Conservation (phyloP, 768 basidiomycete genomes). For the Daedaleopsis nitida region DNA sequence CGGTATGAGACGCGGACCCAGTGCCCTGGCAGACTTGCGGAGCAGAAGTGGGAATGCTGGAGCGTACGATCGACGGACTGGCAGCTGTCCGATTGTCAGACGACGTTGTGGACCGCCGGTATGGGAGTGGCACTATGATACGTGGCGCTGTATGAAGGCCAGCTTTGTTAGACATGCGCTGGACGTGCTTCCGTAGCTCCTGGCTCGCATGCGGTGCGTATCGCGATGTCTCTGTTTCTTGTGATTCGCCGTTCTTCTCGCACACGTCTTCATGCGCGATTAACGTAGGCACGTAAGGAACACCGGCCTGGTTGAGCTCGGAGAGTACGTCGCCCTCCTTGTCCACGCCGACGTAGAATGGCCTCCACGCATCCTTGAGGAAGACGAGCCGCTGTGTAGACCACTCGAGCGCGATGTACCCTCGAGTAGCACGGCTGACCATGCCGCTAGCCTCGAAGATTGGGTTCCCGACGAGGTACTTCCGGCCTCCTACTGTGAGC, state of each 20-base stretch:
- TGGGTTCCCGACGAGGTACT: conserved; percentile 2
- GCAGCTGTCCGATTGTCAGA: no score
- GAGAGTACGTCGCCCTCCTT: conserved; percentile 1
- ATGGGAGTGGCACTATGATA: not conserved
- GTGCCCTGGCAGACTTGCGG: no score
- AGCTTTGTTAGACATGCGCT: no score
- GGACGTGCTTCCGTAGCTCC: no score
- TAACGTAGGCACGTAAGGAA: not conserved
- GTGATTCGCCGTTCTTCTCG: not conserved
- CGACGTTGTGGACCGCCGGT: no score
- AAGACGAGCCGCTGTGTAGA: conserved; percentile 5
- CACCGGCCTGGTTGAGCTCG: not conserved
- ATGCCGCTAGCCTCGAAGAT: not conserved
- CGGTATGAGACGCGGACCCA: no score
- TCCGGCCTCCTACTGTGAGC: not conserved
- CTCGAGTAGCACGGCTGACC: conserved; percentile 6
- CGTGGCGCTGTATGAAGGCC: no score
- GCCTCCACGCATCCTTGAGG: conserved; percentile 19
- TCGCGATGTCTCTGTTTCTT: not conserved
- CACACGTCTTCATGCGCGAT: not conserved
- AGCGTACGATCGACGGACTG: no score
- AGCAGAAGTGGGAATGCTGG: no score
- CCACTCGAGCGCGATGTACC: conserved; percentile 18
- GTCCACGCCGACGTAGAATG: not conserved
- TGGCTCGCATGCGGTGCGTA: no score